phyloP scores from a whole-genome alignment of 768 basidiomycete species.

The Mycena metata region DNA sequence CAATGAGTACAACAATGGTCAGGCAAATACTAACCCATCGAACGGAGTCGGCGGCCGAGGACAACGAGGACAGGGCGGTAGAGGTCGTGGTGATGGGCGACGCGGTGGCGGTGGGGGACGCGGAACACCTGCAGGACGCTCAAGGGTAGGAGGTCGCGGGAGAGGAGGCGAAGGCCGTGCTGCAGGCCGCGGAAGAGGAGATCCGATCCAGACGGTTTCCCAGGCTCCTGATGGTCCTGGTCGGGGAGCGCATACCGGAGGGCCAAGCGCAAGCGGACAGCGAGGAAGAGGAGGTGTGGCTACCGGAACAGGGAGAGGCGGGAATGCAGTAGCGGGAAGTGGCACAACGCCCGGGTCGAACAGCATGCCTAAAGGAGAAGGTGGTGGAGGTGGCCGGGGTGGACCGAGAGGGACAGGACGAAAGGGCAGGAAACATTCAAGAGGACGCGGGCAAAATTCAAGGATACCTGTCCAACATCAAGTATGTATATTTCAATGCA shows the following conservation, averaged over 20 bases:
- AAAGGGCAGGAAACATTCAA: slow-evolving; percentile 19
- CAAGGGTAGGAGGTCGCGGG: slow-evolving; percentile 16
- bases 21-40: slow-evolving; percentile 11
- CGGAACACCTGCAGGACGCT: slow-evolving; percentile 16
- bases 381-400: slow-evolving; percentile 11
- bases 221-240: slow-evolving; percentile 14
- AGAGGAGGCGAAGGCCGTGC: slow-evolving; percentile 14
- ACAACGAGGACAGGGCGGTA: slow-evolving; percentile 17
- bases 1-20: slow-evolving; percentile 8
- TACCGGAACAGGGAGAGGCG: slow-evolving; percentile 1
- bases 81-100: too few relatives aligned
- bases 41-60: slow-evolving; percentile 15
- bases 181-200: slow-evolving; percentile 14
- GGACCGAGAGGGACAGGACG: slow-evolving; percentile 7
- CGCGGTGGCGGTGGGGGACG: slow-evolving; percentile 14
- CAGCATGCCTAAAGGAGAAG: slow-evolving; percentile 15
- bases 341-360: slow-evolving; percentile 3
- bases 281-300: slow-evolving; percentile 9
- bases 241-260: slow-evolving; percentile 13
- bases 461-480: slow-evolving; percentile 14
- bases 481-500: slow-evolving; percentile 15
- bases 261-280: slow-evolving; percentile 14
- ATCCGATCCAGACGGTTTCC: slow-evolving; percentile 12
- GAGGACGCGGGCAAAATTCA: too few relatives aligned
- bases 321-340: slow-evolving; percentile 11